phyloP scores from a whole-genome alignment of 2,329 filamentous ascomycete genomes.

The Trichoderma simmonsii region DNA sequence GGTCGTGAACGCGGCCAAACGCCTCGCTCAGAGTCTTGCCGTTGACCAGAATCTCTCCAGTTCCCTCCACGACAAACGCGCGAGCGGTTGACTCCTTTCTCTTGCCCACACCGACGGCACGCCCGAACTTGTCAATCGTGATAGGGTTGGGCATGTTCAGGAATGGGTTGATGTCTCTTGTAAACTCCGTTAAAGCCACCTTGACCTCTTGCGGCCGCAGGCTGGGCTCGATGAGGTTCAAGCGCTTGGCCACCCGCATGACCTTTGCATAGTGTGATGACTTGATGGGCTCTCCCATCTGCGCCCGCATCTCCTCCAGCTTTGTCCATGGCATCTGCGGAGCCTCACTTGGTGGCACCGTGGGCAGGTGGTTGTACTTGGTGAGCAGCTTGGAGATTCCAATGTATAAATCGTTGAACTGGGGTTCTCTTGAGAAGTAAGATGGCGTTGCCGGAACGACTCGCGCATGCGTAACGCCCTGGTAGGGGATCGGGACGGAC shows the following conservation, averaged over 20 bases:
- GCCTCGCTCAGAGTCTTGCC: slow-evolving; percentile 77
- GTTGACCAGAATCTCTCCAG: slow-evolving; percentile 86
- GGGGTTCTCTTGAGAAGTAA: slow-evolving; percentile 87
- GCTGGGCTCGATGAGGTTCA: slow-evolving; percentile 81
- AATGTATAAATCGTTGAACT: slow-evolving; percentile 83
- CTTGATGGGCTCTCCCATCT: slow-evolving; percentile 69
- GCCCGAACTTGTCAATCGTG: slow-evolving; percentile 71
- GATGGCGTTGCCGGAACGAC: slow-evolving; percentile 80
- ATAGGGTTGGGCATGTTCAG: slow-evolving; percentile 61
- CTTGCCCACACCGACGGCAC: slow-evolving; percentile 75
- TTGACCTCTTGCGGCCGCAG: slow-evolving; percentile 70
- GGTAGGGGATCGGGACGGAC: slow-evolving; percentile 30
- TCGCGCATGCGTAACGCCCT: slow-evolving; percentile 55
- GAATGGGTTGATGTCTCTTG: slow-evolving; percentile 69
- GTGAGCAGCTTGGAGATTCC: slow-evolving; percentile 67
- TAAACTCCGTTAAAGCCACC: slow-evolving; percentile 64
- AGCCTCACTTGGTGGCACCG: slow-evolving; percentile 60
- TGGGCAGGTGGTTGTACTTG: slow-evolving; percentile 71
- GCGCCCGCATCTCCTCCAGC: slow-evolving; percentile 69
- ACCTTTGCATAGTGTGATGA: slow-evolving; percentile 76
- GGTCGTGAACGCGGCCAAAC: slow-evolving; percentile 86
- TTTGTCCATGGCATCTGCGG: slow-evolving; percentile 79
- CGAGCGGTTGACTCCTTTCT: slow-evolving; percentile 84
- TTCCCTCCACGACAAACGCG: slow-evolving; percentile 88
- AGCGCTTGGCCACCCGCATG: slow-evolving; percentile 68